Base-by-base conservation (phyloP, 2,329 filamentous ascomycete species). In the Pyrenophora graminea region DNA sequence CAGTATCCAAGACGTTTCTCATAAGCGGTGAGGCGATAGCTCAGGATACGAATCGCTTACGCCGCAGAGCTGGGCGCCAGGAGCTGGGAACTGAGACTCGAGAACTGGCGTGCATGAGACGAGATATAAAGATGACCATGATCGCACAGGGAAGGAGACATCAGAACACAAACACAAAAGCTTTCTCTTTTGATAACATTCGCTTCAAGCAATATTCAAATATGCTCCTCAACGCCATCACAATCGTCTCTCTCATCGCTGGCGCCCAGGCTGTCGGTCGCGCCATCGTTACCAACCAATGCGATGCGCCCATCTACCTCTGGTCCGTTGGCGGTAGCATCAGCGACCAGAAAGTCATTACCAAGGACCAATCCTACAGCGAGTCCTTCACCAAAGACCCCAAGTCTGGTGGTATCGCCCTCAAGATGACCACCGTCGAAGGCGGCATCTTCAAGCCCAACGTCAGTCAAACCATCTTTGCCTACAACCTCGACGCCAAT, bases 221-320 rank as follows among this genome's bases (percentile, higher is more conserved):
- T 12, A 30, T 30, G 27, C 27, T 30, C 10, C 27, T 30, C 27
- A 30, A 30, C 27, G 27, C 27, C 27, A 10, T 30, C 10, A 13
- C 27, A 10, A 2, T 30, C 27, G 27, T 25, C 15, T 34, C 40
- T 7, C 27, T 63, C 13, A 32, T 51, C 10, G 15, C 55, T 8
- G 30, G 48, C 6, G 58, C 55, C 1, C 49, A 58, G n/a, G 64
- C 62, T 4, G 21, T 62, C n/a, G 66, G 66, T 13, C 63, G 62
- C 42, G 68, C 66, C 2, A 70, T 68, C 38, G 59, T 71, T 15
- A 67, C 62, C 2, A 70, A 70, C 33, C 65, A 69, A 55, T 71
- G 68, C 49, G 58, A 64, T 27, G 44, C 33, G 0, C 61, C 64
- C 1, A 44, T 70, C 23, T 69, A 67, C 39, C 61, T 70, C 32